Evolutionary conservation across 208 protist genomes (phyloP).

Genomic region (Naegleria lovaniensis): DNA sequence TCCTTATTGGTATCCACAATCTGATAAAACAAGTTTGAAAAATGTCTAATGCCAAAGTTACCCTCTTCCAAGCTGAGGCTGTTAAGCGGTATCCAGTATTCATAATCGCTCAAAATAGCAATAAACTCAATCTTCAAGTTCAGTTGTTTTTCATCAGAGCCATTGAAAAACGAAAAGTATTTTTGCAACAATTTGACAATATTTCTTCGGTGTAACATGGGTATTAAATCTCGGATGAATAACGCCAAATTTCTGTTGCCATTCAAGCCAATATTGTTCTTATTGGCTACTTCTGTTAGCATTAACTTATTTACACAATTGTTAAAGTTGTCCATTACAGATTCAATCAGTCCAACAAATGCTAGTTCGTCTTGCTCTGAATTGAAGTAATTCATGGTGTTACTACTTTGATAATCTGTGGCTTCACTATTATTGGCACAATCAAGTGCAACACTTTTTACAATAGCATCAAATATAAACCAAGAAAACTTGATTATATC

Average conservation of each 20-base stretch:
- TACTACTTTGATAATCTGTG: neutral
- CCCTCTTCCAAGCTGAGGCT: neutral
- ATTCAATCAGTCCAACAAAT: neutral
- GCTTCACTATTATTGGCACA: neutral
- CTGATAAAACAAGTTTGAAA: neutral
- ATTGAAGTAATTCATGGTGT: neutral
- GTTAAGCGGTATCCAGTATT: neutral
- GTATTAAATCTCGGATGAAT: constrained; percentile 10
- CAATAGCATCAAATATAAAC: constrained; percentile 10
- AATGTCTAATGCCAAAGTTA: neutral
- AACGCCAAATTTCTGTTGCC: constrained; percentile 16
- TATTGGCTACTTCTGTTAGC: neutral
- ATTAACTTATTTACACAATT: neutral
- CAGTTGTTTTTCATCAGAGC: neutral
- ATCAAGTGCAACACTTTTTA: neutral
- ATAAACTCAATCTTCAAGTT: constrained; percentile 16
- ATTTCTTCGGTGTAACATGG: neutral
- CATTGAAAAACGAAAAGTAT: neutral
- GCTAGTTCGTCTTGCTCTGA: neutral
- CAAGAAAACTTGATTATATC: neutral
- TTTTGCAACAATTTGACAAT: neutral
- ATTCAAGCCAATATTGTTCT: neutral
- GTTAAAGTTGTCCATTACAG: neutral
- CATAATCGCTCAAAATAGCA: neutral
- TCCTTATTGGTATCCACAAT: neutral